Evolutionary conservation across 2,329 filamentous ascomycete species (phyloP).

Genomic region (Pseudogymnoascus sp.): DNA sequence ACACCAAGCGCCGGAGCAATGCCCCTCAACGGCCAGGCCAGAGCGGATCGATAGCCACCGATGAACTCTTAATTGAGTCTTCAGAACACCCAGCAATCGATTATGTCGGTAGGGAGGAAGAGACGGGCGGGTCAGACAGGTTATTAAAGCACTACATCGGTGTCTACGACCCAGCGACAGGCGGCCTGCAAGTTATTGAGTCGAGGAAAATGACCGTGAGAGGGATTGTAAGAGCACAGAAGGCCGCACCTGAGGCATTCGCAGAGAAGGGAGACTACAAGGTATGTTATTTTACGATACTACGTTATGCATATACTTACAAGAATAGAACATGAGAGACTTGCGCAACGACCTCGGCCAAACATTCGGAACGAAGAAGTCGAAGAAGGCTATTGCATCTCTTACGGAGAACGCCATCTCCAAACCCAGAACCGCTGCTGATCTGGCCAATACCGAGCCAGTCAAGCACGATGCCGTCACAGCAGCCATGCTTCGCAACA

Average conservation of each 20-base stretch:
- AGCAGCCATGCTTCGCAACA: conserved; percentile 52
- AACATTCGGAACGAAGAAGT: conserved; percentile 79
- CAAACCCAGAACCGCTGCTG: conserved; percentile 19
- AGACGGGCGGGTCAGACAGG: conserved; percentile 31
- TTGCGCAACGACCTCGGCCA: conserved; percentile 62
- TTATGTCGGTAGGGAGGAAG: conserved; percentile 50
- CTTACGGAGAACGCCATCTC: conserved; percentile 63
- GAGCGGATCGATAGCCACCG: conserved; percentile 23
- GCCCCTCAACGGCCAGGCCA: conserved; percentile 16
- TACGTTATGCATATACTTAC: conserved; percentile 12
- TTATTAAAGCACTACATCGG: conserved; percentile 56
- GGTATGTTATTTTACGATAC: conserved; percentile 24
- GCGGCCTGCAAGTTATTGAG: conserved; percentile 51
- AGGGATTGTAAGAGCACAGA: conserved; percentile 47
- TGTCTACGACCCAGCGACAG: conserved; percentile 52
- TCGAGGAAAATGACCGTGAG: conserved; percentile 57
- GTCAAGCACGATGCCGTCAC: conserved; percentile 47
- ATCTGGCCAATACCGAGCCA: conserved; percentile 19
- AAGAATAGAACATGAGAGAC: conserved; percentile 45
- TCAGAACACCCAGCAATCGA: conserved; percentile 48
- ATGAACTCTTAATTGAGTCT: conserved; percentile 50
- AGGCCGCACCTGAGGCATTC: conserved; percentile 40
- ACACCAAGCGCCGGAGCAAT: conserved; percentile 23
- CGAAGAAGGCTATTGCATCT: conserved; percentile 66
- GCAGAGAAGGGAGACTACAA: conserved; percentile 25